phyloP scores from a whole-genome alignment of 2,329 filamentous ascomycete species.

The Meredithiella fracta region DNA sequence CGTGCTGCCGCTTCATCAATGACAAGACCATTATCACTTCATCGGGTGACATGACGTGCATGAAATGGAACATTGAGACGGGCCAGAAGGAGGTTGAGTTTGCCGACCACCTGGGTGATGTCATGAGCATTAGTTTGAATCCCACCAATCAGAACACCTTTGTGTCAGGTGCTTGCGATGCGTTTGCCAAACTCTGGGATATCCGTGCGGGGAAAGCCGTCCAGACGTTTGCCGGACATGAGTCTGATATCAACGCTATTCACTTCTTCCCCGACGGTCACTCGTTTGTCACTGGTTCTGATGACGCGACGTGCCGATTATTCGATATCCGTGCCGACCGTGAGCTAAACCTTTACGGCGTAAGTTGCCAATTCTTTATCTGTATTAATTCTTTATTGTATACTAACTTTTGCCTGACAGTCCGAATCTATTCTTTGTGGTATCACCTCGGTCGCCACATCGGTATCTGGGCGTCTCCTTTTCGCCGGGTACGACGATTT shows the following conservation, averaged over 20 bases:
- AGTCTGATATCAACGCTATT: slow-evolving; percentile 98
- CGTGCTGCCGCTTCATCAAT: slow-evolving; percentile 97
- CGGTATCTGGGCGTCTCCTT: slow-evolving; percentile 82
- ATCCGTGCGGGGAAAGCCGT: slow-evolving; percentile 96
- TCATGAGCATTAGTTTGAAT: slow-evolving; percentile 99
- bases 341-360: slow-evolving; percentile 51
- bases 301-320: slow-evolving; percentile 90
- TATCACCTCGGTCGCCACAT: slow-evolving; percentile 95
- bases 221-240: slow-evolving; percentile 95
- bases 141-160: slow-evolving; percentile 98
- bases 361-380: slow-evolving; percentile 21
- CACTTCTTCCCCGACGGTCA: slow-evolving; percentile 99
- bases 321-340: slow-evolving; percentile 96
- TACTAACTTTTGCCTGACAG: slow-evolving; percentile 30
- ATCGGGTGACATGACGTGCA: slow-evolving; percentile 98
- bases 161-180: slow-evolving; percentile 96
- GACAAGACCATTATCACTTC: slow-evolving; percentile 95
- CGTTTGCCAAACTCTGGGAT: slow-evolving; percentile 97
- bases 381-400: not conserved
- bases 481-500: slow-evolving; percentile 99
- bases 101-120: slow-evolving; percentile 92
- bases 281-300: slow-evolving; percentile 93
- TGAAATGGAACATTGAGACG: slow-evolving; percentile 99
- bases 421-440: slow-evolving; percentile 95
- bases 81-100: slow-evolving; percentile 96